Conservation (phyloP, 129 eudicot genomes). For the Pseudognaphalium luteoalbum region DNA sequence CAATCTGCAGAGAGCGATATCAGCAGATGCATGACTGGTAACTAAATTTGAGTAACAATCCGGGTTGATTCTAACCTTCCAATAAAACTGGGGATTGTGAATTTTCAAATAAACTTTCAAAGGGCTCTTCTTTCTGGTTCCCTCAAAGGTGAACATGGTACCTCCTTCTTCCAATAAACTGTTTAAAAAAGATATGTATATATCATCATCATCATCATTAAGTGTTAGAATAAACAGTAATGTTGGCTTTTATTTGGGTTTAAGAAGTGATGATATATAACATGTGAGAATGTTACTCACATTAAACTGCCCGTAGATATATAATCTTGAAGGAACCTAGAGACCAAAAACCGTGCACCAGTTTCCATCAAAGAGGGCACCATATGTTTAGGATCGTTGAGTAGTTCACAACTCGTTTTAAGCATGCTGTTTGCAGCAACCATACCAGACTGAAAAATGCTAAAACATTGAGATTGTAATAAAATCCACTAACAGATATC, state of each 20-base stretch:
- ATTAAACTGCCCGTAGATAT: conserved; percentile 64
- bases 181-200: background rate
- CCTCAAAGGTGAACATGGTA: conserved; percentile 75
- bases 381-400: conserved; percentile 89
- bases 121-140: conserved; percentile 46
- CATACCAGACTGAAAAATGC: conserved; percentile 65
- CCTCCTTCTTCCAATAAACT: conserved; percentile 92
- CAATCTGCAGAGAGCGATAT: conserved; percentile 47
- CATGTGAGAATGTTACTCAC: conserved; percentile 48
- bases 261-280: background rate
- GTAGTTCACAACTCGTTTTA: conserved; percentile 39
- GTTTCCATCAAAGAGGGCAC: conserved; percentile 70
- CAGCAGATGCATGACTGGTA: background rate
- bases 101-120: conserved; percentile 61
- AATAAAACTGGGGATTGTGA: conserved; percentile 82
- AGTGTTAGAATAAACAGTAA: background rate
- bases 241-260: background rate
- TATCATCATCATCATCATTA: no score
- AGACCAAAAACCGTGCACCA: conserved; percentile 79
- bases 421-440: conserved; percentile 69
- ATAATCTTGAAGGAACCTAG: conserved; percentile 61
- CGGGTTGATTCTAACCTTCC: conserved; percentile 59
- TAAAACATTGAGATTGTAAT: background rate
- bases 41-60: background rate
- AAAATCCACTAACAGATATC: background rate